Evolutionary conservation across 768 basidiomycete species (phyloP).

Genomic region (Hydnomerulius pinastri): DNA sequence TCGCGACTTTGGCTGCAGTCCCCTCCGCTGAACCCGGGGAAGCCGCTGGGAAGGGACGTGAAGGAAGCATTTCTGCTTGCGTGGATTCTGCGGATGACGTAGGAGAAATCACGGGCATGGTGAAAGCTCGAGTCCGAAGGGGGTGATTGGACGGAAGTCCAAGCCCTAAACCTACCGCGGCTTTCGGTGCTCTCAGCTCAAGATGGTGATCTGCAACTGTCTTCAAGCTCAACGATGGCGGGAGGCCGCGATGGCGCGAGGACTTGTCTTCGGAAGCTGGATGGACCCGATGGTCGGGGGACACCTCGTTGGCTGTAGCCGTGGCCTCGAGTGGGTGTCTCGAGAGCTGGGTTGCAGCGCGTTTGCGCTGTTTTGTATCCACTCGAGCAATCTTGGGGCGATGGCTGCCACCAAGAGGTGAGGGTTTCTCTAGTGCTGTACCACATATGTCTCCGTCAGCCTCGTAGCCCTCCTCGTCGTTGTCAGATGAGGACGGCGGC

Average conservation of each 20-base stretch:
- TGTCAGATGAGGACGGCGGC: background rate
- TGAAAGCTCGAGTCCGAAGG: constrained; percentile 16
- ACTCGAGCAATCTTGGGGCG: constrained; percentile 22
- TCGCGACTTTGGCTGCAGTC: background rate
- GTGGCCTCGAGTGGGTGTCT: background rate
- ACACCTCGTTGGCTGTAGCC: background rate
- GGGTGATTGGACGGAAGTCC: constrained; percentile 29
- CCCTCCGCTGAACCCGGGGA: background rate
- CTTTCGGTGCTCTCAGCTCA: constrained; percentile 3
- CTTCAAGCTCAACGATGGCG: background rate
- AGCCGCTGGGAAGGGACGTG: background rate
- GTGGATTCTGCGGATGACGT: background rate
- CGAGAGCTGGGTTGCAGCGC: constrained; percentile 27
- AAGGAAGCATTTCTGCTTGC: constrained; percentile 4
- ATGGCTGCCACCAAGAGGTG: background rate
- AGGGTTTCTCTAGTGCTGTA: background rate
- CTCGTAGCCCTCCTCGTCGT: constrained; percentile 28
- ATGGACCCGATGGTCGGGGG: background rate
- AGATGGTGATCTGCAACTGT: constrained; percentile 12
- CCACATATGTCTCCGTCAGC: constrained; percentile 19
- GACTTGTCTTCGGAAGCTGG: background rate
- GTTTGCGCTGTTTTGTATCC: constrained; percentile 26
- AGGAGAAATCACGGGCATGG: constrained; percentile 14
- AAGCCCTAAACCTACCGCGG: constrained; percentile 25
- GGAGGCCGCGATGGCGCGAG: background rate